Base-by-base conservation (phyloP, 176 grass and related monocot genomes). In the Hyparrhenia diplandra region DNA sequence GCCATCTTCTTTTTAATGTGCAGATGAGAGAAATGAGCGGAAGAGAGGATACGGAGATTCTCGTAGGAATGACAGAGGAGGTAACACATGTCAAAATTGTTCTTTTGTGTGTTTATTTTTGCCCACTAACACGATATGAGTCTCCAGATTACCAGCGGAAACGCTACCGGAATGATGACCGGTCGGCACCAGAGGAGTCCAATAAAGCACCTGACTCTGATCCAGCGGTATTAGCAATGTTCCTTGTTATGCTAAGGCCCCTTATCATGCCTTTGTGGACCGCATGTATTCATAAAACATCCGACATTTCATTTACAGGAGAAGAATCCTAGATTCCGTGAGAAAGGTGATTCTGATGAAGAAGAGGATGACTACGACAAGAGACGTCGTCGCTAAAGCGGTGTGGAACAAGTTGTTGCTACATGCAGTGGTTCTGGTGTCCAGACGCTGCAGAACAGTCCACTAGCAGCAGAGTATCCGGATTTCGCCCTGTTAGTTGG, bases 271-370 rank as follows among this genome's bases (percentile, higher is more conserved):
- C 35, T 40, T 37, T 5, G n/a, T 10, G 71, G 11, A 21, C n/a
- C 55, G 5, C 3, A 74, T 30, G 59, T 43, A 52, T 27, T 74
- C 37, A 86, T 25, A 4, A 40, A 60, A 20, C 25, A 13, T 37
- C 16, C 14, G 8, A 40, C 13, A 14, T 6, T 51, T 78, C 47
- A 64, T 90, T 49, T 84, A 12, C 64, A 95, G 96, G 96, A 95
- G 72, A 99, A 91, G 74, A 95, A 99, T 80, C 90, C 96, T 45
- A 88, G 92, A 30, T 99, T 99, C 27, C 86, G 92, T 49, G 95
- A 95, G 86, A 95, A 81, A 64, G 95, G 88, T n/a, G 92, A 91
- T 71, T 91, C 95, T 24, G 95, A 98, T 43, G 92, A 94, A 3
- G 90, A 92, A 4, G 92, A 98, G 0, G 92, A 95, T 7, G 95